phyloP scores from a whole-genome alignment of 768 basidiomycete species.

The Strobilomyces echinocephalus region DNA sequence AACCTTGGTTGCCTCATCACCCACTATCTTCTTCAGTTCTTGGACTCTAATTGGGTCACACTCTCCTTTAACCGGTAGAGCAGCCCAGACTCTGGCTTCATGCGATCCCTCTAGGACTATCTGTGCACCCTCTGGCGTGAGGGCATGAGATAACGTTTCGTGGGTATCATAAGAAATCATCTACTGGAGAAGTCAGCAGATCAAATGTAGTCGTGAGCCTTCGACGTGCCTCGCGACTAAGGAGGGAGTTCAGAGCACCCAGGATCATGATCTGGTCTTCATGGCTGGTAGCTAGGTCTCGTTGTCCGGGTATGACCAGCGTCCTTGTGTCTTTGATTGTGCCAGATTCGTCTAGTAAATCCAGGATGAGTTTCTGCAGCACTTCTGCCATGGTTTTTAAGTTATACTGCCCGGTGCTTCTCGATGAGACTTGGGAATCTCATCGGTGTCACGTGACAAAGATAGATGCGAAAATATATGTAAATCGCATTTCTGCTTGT shows the following conservation, averaged over 20 bases:
- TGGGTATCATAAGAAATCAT: constrained; percentile 81
- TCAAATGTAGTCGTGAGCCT: constrained; percentile 2
- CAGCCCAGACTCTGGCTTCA: constrained; percentile 92
- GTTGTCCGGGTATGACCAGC: constrained; percentile 62
- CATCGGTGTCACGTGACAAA: constrained; percentile 17
- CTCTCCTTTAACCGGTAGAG: constrained; percentile 65
- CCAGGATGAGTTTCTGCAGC: constrained; percentile 76
- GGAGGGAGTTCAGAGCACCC: constrained; percentile 87
- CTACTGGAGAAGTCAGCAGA: constrained; percentile 36
- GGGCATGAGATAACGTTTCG: constrained; percentile 65
- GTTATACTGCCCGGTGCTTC: neutral
- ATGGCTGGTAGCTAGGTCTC: constrained; percentile 51
- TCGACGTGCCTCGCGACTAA: constrained; percentile 70
- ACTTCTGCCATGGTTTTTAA: constrained; percentile 61
- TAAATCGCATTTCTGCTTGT: neutral
- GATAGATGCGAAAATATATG: too few species aligned
- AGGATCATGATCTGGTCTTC: constrained; percentile 83
- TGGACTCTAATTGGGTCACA: constrained; percentile 61
- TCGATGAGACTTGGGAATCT: constrained; percentile 13
- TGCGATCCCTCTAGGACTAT: constrained; percentile 84
- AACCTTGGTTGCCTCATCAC: constrained; percentile 85
- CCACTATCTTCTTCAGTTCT: constrained; percentile 70
- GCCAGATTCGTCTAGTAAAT: constrained; percentile 55
- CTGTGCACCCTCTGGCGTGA: constrained; percentile 78
- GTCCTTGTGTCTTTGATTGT: constrained; percentile 65